Percentiles rank a stretch among this genome's conserved stretches.
These are phyloP conservation scores for Ustilago vetiveriae DNA, from an alignment of 1,284 basidiomycete genomes.

Conservation along the genomic window DNA sequence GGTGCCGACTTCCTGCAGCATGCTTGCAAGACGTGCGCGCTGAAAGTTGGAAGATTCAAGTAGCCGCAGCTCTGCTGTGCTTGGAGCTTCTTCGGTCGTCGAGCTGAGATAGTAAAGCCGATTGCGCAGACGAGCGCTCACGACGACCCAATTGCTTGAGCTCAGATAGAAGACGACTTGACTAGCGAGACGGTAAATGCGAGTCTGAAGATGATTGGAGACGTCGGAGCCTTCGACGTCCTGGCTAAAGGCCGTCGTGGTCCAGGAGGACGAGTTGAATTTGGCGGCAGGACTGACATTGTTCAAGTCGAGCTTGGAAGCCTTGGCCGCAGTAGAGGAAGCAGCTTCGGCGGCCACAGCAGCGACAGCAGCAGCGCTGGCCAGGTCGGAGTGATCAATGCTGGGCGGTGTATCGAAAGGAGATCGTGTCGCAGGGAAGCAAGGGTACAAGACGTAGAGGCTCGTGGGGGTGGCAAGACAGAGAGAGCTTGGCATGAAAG, in stretches of 20 bases:
- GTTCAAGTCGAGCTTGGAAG: background rate
- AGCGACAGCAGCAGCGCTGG: conserved; percentile 2
- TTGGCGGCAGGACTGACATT: conserved; percentile 11
- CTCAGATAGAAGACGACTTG: conserved; percentile 88
- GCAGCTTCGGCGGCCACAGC: background rate
- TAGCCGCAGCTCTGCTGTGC: conserved; percentile 78
- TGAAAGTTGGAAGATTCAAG: conserved; percentile 70
- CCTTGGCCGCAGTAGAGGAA: background rate
- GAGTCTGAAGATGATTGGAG: conserved; percentile 34
- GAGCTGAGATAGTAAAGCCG: conserved; percentile 76
- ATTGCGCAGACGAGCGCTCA: conserved; percentile 77
- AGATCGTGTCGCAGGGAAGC: conserved; percentile 51
- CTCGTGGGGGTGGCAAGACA: conserved; percentile 50
- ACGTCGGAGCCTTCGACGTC: conserved; percentile 44
- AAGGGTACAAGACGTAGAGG: conserved; percentile 55
- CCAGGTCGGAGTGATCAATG: conserved; percentile 8
- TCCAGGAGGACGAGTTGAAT: conserved; percentile 52
- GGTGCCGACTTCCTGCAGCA: conserved; percentile 77
- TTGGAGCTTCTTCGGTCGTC: conserved; percentile 70
- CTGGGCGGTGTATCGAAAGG: conserved; percentile 41
- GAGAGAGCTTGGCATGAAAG: conserved; percentile 48
- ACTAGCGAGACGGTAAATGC: conserved; percentile 71
- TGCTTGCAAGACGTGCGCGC: conserved; percentile 61
- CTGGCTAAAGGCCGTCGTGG: conserved; percentile 27
- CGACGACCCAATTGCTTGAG: conserved; percentile 86